Base-by-base conservation (phyloP, 306 rosid species). In the Malus sylvestris region DNA sequence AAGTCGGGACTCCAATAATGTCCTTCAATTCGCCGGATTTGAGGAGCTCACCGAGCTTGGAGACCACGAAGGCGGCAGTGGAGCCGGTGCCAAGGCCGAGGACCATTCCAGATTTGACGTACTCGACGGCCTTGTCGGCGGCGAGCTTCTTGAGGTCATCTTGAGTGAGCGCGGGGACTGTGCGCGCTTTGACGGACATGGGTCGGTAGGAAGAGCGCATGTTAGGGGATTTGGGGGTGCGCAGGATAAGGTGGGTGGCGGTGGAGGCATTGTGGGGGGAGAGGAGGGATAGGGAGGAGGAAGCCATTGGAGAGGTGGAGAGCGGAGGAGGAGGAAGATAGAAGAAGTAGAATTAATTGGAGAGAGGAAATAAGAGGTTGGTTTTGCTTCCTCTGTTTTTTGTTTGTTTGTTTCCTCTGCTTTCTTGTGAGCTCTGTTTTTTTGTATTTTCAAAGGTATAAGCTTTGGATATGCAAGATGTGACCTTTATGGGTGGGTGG, bases 1-100 rank as follows among this genome's bases (percentile, higher is more conserved):
- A 92, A 74, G 96, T 92, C 4, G 97, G 97, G 53, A 90, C 81
- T 14, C 97, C 96, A 20, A 92, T 51, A 67, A 92, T 90, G 87
- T 90, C 23, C n/a, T 84, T 76, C 51, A 92, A 79, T 12, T 88
- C 33, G 42, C 97, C 96, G 67, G 96, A 81, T 61, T 45, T 44
- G 71, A 92, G 79, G 53, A 92, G 89, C 3, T 85, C 64, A 52
- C 96, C 97, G 60, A 92, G 93, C 76, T 90, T 92, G 80, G 91
- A 68, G 69, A 92, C 97, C 71, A 92, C 96, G 62, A 92, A 92
- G 51, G 97, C 97, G 42, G 97, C 97, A 33, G 97, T 92, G 83
- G 96, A 92, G 71, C 97, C 96, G 23, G 96, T 92, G 32, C 97
- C 97, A 65, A 92, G 97, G 62, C 97, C 97, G 38, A 92, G 90